These are phyloP conservation scores for Talaromyces pinophilus DNA, from an alignment of 2,329 filamentous ascomycete species.

Conservation along the genomic window DNA sequence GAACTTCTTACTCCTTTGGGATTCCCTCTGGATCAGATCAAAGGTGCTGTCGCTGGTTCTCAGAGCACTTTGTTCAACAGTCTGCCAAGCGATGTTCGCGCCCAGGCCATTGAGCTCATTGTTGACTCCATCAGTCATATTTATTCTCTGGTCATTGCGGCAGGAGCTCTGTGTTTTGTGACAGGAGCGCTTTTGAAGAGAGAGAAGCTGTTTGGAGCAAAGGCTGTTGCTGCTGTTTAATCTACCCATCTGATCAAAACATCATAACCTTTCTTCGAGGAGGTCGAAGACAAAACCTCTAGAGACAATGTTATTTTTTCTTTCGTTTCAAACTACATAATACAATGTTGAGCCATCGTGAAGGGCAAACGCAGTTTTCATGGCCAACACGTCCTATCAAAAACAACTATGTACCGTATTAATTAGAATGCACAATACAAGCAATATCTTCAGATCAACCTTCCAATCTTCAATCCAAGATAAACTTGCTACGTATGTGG, in stretches of 20 bases:
- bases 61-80: constrained; percentile 7
- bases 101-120: neutral
- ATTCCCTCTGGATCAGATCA: constrained; percentile 7
- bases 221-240: neutral
- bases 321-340: neutral
- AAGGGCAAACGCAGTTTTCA: neutral
- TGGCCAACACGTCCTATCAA: neutral
- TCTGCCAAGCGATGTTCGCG: neutral
- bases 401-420: neutral
- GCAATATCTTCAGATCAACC: neutral
- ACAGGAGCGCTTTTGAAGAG: neutral
- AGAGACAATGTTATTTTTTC: neutral
- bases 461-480: neutral
- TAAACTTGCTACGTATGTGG: neutral
- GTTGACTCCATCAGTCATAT: neutral
- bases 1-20: neutral
- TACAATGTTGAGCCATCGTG: neutral
- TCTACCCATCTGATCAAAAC: neutral
- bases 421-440: neutral
- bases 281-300: neutral
- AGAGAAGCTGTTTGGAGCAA: neutral
- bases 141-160: neutral
- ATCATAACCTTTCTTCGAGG: too few species aligned
- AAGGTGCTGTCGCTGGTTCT: constrained; percentile 5
- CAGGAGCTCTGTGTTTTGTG: neutral